Percentiles rank a stretch among this genome's conserved stretches.
Evolutionary conservation across 352 stramenopile genomes (phyloP).

Genomic region (Labyrinthula sp.): DNA sequence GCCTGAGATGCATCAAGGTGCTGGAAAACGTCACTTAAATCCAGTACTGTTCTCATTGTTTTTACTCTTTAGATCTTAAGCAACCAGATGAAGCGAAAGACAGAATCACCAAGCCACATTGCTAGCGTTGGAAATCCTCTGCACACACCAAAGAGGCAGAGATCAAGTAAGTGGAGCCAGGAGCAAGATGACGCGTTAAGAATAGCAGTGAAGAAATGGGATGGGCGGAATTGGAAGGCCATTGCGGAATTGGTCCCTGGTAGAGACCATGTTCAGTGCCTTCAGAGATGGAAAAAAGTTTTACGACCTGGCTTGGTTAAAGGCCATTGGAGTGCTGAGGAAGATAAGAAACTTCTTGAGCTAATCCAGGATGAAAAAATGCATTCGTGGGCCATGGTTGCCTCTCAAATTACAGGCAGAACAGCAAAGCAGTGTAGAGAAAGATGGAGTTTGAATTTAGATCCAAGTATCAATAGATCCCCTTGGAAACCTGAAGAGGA

Average conservation of each 20-base stretch:
- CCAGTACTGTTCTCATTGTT: too few species aligned
- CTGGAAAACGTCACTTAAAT: too few species aligned
- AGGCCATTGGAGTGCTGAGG: conserved; percentile 60
- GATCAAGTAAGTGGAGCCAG: conserved; percentile 43
- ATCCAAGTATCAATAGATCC: conserved; percentile 59
- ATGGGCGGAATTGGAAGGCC: conserved; percentile 65
- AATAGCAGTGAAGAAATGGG: conserved; percentile 54
- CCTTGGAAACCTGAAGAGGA: conserved; percentile 61
- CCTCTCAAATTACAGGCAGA: conserved; percentile 50
- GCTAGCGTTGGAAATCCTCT: too few species aligned
- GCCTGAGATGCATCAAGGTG: too few species aligned
- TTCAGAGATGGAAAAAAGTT: conserved; percentile 70
- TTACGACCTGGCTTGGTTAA: conserved; percentile 58
- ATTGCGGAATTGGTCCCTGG: conserved; percentile 59
- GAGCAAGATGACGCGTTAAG: conserved; percentile 60
- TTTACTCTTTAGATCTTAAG: too few species aligned
- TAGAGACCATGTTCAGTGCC: conserved; percentile 64
- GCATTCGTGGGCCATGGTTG: conserved; percentile 56
- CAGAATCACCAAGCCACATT: too few species aligned
- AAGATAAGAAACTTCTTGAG: conserved; percentile 58
- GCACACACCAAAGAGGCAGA: conserved; percentile 22
- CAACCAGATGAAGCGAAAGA: too few species aligned
- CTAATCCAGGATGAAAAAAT: conserved; percentile 48
- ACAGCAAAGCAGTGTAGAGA: conserved; percentile 64
- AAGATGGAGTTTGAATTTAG: conserved; percentile 62